Evolutionary conservation across 2,329 filamentous ascomycete genomes (phyloP).

Genomic region (Penicillium italicum): DNA sequence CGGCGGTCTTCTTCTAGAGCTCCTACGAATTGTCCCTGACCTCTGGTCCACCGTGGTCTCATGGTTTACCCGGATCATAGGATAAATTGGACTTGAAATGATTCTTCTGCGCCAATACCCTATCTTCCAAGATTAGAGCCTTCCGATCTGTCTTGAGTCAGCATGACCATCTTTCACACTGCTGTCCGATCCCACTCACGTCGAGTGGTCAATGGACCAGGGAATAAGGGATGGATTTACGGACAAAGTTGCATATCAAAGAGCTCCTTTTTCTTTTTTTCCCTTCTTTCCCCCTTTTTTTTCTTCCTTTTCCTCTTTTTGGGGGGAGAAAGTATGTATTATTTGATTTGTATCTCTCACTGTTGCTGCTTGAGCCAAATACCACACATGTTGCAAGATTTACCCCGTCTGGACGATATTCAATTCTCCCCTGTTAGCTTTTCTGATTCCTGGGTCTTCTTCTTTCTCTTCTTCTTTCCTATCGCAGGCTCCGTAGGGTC

Average conservation of each 20-base stretch:
- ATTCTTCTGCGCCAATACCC: conserved; percentile 16
- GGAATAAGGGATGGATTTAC: neutral
- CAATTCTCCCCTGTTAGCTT: neutral
- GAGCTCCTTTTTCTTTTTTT: neutral
- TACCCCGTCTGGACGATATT: neutral
- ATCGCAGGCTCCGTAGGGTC: neutral
- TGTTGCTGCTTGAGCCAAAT: conserved; percentile 1
- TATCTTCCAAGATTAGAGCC: neutral
- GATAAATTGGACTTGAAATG: conserved; percentile 7
- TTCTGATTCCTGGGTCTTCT: neutral
- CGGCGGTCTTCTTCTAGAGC: conserved; percentile 58
- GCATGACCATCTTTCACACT: neutral
- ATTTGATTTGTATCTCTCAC: conserved; percentile 3
- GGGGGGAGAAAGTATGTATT: conserved; percentile 7
- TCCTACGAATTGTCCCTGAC: conserved; percentile 46
- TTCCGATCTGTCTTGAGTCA: neutral
- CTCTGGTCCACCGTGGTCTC: conserved; percentile 37
- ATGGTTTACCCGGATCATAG: conserved; percentile 26
- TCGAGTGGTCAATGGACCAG: neutral
- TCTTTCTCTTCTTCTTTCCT: conserved; percentile 6
- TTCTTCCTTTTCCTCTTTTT: too few relatives aligned
- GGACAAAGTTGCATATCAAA: neutral
- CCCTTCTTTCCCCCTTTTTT: neutral
- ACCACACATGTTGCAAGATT: conserved; percentile 1
- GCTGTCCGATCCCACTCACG: neutral